These are phyloP conservation scores for Friedmanniomyces endolithicus DNA, from an alignment of 495 filamentous ascomycete species.

Conservation along the genomic window DNA sequence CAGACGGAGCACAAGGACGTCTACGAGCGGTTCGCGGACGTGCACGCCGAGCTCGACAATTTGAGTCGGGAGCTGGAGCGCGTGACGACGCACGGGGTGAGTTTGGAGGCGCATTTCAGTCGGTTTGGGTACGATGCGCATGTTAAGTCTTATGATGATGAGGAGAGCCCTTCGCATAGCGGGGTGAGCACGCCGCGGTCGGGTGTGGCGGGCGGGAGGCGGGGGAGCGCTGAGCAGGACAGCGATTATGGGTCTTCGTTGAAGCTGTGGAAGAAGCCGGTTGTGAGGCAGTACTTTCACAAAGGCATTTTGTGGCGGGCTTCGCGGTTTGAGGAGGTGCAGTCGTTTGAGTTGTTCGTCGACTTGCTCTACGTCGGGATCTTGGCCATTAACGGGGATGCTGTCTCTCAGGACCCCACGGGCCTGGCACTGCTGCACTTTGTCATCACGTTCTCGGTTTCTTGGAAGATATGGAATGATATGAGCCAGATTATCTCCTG, in stretches of 20 bases:
- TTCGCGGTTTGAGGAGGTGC: conserved; percentile 38
- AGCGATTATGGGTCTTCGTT: conserved; percentile 34
- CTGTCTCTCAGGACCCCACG: conserved; percentile 39
- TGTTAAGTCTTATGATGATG: conserved; percentile 31
- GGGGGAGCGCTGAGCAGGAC: conserved; percentile 33
- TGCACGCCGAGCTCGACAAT: conserved; percentile 36
- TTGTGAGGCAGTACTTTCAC: conserved; percentile 49
- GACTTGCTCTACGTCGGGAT: conserved; percentile 45
- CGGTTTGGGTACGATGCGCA: conserved; percentile 48
- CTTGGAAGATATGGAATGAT: conserved; percentile 50
- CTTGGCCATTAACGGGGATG: conserved; percentile 47
- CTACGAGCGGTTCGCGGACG: conserved; percentile 42
- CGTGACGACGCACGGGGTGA: conserved; percentile 39
- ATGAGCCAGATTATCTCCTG: conserved; percentile 39
- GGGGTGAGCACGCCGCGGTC: conserved; percentile 3
- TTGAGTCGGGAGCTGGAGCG: conserved; percentile 40
- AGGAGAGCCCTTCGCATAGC: conserved; percentile 16
- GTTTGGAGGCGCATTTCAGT: conserved; percentile 44
- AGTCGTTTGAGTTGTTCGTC: conserved; percentile 48
- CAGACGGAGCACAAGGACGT: conserved; percentile 34
- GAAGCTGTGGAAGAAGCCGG: conserved; percentile 43
- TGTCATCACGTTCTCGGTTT: conserved; percentile 42
- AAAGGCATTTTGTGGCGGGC: conserved; percentile 48
- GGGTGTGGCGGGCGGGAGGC: background rate
- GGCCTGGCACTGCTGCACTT: conserved; percentile 40